Conservation (phyloP, 495 filamentous ascomycete genomes). For the Neurospora sp. region DNA sequence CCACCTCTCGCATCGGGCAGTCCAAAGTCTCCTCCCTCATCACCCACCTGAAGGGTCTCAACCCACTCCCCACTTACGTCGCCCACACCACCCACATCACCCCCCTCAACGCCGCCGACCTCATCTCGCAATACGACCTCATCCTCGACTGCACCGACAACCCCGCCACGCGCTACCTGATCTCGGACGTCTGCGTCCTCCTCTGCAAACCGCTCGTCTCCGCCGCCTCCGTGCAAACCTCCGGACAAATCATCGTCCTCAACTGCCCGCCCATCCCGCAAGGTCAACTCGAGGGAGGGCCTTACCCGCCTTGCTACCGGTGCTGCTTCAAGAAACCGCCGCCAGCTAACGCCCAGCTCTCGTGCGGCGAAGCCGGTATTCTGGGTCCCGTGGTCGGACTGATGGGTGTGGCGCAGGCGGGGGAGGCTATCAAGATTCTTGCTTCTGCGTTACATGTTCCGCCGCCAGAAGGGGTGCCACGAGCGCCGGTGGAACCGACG, state of each 20-base stretch:
- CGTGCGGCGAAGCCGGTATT: slow-evolving; percentile 87
- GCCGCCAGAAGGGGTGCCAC: neutral
- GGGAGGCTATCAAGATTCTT: slow-evolving; percentile 81
- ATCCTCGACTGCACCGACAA: slow-evolving; percentile 93
- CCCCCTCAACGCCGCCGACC: slow-evolving; percentile 51
- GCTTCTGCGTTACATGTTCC: slow-evolving; percentile 25
- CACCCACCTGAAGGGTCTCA: slow-evolving; percentile 53
- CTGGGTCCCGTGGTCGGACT: slow-evolving; percentile 85
- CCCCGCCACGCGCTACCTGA: slow-evolving; percentile 80
- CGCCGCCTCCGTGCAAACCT: slow-evolving; percentile 74
- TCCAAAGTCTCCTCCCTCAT: slow-evolving; percentile 75
- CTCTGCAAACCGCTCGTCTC: slow-evolving; percentile 72
- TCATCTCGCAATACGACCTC: slow-evolving; percentile 63
- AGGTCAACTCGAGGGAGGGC: slow-evolving; percentile 20
- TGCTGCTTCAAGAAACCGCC: slow-evolving; percentile 88
- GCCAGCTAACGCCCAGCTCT: slow-evolving; percentile 62
- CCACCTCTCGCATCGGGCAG: slow-evolving; percentile 57
- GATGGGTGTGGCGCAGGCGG: slow-evolving; percentile 87
- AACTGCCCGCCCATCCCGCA: slow-evolving; percentile 49
- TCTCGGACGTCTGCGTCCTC: slow-evolving; percentile 81
- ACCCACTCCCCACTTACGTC: slow-evolving; percentile 55
- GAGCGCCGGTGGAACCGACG: slow-evolving; percentile 24
- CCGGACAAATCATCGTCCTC: slow-evolving; percentile 84
- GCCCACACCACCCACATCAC: slow-evolving; percentile 51
- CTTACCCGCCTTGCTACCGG: slow-evolving; percentile 71